phyloP scores from a whole-genome alignment of 1,139 yeast genomes.

The Suhomyces kunorum region DNA sequence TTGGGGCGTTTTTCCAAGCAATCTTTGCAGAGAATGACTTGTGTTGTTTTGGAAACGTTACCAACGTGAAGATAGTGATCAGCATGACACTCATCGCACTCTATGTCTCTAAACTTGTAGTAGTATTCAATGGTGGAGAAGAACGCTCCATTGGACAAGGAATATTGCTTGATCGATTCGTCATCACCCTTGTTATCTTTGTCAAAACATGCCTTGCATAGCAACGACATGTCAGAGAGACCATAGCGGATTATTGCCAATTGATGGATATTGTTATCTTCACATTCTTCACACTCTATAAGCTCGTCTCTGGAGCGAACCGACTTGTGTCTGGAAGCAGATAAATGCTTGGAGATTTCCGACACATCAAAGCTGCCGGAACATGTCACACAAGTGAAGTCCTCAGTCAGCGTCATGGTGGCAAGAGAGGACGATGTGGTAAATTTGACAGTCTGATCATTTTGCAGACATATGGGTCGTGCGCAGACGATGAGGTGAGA shows the following conservation, averaged over 20 bases:
- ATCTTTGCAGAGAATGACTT: slow-evolving; percentile 39
- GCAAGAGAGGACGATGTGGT: not conserved
- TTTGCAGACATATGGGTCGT: slow-evolving; percentile 6
- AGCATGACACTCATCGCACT: slow-evolving; percentile 45
- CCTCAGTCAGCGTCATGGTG: slow-evolving; percentile 4
- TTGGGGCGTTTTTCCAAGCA: slow-evolving; percentile 38
- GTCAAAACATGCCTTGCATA: slow-evolving; percentile 50
- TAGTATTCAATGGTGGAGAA: slow-evolving; percentile 51
- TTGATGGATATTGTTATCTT: slow-evolving; percentile 55
- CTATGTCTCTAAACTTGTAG: slow-evolving; percentile 50
- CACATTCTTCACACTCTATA: slow-evolving; percentile 59
- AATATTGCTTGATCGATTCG: slow-evolving; percentile 53
- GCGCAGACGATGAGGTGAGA: not conserved
- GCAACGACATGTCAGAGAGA: slow-evolving; percentile 52
- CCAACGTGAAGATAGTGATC: slow-evolving; percentile 46
- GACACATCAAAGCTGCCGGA: slow-evolving; percentile 19
- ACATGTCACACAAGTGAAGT: slow-evolving; percentile 37
- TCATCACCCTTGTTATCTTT: slow-evolving; percentile 44
- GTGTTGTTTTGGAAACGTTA: slow-evolving; percentile 19
- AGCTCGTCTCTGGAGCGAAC: slow-evolving; percentile 43
- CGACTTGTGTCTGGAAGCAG: slow-evolving; percentile 55
- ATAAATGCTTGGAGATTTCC: slow-evolving; percentile 46
- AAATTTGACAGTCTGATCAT: not conserved
- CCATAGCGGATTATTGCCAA: slow-evolving; percentile 55
- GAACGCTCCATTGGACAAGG: slow-evolving; percentile 56